Base-by-base conservation (phyloP, 805 yeast genomes). In the Tetrapisispora namnaoensis region DNA sequence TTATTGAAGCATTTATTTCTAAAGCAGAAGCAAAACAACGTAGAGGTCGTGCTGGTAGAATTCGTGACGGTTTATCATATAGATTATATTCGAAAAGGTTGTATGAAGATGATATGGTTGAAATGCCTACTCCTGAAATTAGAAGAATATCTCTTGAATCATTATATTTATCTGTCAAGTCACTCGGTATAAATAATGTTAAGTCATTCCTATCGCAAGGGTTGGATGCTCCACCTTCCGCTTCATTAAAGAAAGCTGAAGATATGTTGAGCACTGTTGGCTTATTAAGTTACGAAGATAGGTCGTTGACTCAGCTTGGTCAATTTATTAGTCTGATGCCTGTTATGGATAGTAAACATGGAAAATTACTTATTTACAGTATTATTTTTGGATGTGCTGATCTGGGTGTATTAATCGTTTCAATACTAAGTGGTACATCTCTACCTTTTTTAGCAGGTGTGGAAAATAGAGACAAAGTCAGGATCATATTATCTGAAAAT, bases 11-110 rank as follows among this genome's bases (percentile, higher is more conserved):
- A 4, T 91, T 95, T 88, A 87, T 88, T 21, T 90, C 98, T 0
- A 78, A 77, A 53, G 97, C 98, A 0, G 96, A 95, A 59, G 82
- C 82, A 21, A 77, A 80, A 21, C 99, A 91, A 66, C 77, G 99
- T 69, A 74, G 96, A 64, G 99, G 99, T 63, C 85, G 99, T 71
- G 91, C 97, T n/a, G 99, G 99, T 53, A 90, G 99, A 77, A 88
- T 91, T 13, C 77, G 82, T 35, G 73, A 73, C 24, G 99, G 99
- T 49, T 70, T 72, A 14, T 89, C 97, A 53, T 91, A 80, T 66
- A 89, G 86, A 60, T 61, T 91, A 43, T 91, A 78, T 65, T 83
- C 96, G 1, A 68, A 70, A 47, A 77, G 77, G 2, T 76, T 86
- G 0, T 79, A 79, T 57, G 70, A 71, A 4, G 63, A 64, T 1